A percentile compares a stretch with the other conserved stretches of the same genome.
These are phyloP conservation scores for Whalleya microplaca DNA, from an alignment of 2,329 filamentous ascomycete species.

Conservation along the genomic window DNA sequence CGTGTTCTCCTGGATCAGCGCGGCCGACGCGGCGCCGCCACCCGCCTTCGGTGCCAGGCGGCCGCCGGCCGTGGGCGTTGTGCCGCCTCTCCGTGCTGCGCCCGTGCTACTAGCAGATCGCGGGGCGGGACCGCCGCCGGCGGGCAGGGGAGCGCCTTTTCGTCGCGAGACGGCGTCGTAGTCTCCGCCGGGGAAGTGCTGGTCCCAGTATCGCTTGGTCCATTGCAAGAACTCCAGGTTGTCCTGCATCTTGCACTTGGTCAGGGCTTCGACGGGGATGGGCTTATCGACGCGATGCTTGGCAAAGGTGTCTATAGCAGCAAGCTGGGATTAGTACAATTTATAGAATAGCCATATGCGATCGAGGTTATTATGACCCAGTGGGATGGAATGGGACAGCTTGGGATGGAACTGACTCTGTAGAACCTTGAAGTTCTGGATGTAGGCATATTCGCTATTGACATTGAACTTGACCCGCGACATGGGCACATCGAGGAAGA, in stretches of 20 bases:
- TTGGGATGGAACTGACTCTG: slow-evolving; percentile 69
- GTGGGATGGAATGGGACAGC: slow-evolving; percentile 1
- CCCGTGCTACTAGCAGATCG: slow-evolving; percentile 55
- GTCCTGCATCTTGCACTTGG: slow-evolving; percentile 99
- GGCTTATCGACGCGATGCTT: slow-evolving; percentile 88
- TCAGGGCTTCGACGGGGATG: slow-evolving; percentile 83
- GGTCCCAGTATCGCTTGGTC: slow-evolving; percentile 96
- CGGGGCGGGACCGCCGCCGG: slow-evolving; percentile 42
- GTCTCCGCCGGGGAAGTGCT: slow-evolving; percentile 95
- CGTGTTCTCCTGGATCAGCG: slow-evolving; percentile 81
- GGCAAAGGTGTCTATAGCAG: slow-evolving; percentile 71
- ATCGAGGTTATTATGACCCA: not conserved
- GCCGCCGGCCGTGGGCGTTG: slow-evolving; percentile 64
- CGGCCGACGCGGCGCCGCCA: slow-evolving; percentile 65
- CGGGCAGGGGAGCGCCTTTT: slow-evolving; percentile 71
- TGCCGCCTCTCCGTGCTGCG: slow-evolving; percentile 57
- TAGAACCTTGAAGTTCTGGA: slow-evolving; percentile 97
- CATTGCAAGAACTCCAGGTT: slow-evolving; percentile 99
- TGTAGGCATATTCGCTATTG: slow-evolving; percentile 94
- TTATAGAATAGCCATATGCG: not conserved
- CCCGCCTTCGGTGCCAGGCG: slow-evolving; percentile 46
- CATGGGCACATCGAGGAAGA: slow-evolving; percentile 96
- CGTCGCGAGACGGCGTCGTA: slow-evolving; percentile 89
- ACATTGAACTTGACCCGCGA: slow-evolving; percentile 96
- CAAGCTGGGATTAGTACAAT: slow-evolving; percentile 7